Evolutionary conservation across 768 basidiomycete species (phyloP), one percentile per base, ranked within the genome.

Genomic region (Sporobolomyces pararoseus): DNA sequence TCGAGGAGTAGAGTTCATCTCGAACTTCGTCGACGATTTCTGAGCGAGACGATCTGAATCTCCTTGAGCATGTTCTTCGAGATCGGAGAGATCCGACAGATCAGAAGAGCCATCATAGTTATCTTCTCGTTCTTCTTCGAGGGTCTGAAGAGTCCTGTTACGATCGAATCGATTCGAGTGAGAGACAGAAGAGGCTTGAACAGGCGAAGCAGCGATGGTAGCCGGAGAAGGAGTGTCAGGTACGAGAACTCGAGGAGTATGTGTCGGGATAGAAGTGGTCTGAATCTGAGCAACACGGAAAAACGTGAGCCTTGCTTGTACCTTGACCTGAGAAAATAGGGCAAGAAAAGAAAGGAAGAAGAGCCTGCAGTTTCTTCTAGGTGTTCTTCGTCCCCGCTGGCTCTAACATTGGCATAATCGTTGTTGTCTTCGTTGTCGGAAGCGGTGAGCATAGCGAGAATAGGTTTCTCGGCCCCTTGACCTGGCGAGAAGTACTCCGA

Each of bases 401-500:
- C n/a, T n/a, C n/a, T n/a, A n/a, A n/a, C n/a, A n/a, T n/a, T n/a
- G n/a, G n/a, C n/a, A n/a, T n/a, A n/a, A n/a, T n/a, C n/a, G n/a
- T n/a, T 42, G 39, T 42, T 42, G 10, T 42, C 39, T 42, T 42
- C 39, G 39, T 42, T 42, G 39, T 42, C 39, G 9, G 59, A 13
- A 35, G 27, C 23, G 6, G 31, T 52, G 57, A 70, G 68, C 23
- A 34, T 21, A 4, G 17, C 12, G 32, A 37, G 25, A 32, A 63
- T 21, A 1, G 16, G 35, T 16, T 3, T 2, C 39, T 70, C 72
- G 32, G 42, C 57, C 0, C 72, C 72, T 19, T 21, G 19, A 9
- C 72, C 68, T 14, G 72, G 72, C 0, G 29, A 39, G 32, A 70
- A 73, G 62, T 73, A 73, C 4, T 25, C 59, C 50, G 29, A 25